Evolutionary conservation across 1,139 yeast genomes (phyloP).

Genomic region (Tardiomyces depauwii): DNA sequence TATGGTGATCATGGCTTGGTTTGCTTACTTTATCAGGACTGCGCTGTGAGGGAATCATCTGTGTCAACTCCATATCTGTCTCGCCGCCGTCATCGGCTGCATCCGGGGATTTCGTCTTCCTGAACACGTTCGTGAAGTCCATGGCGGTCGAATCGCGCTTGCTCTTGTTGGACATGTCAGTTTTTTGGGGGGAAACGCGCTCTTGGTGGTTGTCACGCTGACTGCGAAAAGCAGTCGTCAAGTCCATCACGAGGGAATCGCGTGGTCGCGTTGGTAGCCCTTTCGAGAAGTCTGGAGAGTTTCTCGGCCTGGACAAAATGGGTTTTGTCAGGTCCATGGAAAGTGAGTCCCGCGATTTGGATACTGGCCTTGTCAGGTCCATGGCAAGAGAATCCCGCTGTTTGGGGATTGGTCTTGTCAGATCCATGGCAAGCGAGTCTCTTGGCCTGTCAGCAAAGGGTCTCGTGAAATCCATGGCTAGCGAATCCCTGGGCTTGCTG

Average conservation of each 20-base stretch:
- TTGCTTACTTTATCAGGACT: too few relatives aligned
- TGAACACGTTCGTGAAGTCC: not conserved
- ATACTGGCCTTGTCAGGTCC: not conserved
- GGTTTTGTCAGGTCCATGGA: not conserved
- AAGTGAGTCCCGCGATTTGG: not conserved
- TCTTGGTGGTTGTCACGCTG: not conserved
- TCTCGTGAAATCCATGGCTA: not conserved
- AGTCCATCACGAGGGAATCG: too few relatives aligned
- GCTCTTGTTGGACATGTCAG: not conserved
- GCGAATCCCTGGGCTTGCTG: not conserved
- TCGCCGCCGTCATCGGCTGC: too few relatives aligned
- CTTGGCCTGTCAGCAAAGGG: not conserved
- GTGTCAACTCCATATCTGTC: too few relatives aligned
- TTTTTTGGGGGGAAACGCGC: too few relatives aligned
- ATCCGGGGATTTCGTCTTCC: not conserved
- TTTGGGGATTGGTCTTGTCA: not conserved
- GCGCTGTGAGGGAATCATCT: too few relatives aligned
- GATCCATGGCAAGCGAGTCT: not conserved
- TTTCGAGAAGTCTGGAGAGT: too few relatives aligned
- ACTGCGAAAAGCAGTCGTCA: not conserved
- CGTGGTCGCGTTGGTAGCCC: not conserved
- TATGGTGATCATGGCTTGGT: too few relatives aligned
- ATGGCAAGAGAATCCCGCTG: not conserved
- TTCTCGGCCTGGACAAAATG: not conserved
- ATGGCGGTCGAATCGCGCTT: not conserved